Evolutionary conservation across 1,139 yeast genomes (phyloP), one percentile per base, ranked within the genome.

Genomic region (Pneumocystis carinii): DNA sequence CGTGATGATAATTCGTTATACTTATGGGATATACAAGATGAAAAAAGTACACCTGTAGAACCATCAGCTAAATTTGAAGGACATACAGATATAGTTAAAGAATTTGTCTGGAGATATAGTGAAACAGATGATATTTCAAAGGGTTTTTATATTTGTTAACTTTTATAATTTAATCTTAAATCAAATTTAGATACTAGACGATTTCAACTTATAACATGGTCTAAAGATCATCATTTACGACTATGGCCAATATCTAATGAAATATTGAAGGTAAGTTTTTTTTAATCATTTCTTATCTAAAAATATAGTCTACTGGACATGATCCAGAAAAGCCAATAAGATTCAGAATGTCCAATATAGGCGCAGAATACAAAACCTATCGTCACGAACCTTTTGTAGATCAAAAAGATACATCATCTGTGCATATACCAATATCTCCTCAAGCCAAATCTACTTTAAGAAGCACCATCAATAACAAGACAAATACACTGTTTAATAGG

Each of bases 121-220:
- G n/a, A 19, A 24, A 19, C 32, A 6, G 32, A 48, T 24, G 15
- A 24, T 12, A 24, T 48, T 24, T 24, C 8, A 24, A 48, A n/a
- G 24, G 32, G 55, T 48, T 48, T n/a, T 19, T 19, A 24, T 48
- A 48, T 48, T 24, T 48, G 7, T 48, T 24, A 10, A n/a, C 27
- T 48, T 48, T 48, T 66, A 32, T 24, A 15, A 48, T 12, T 24
- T 4, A 48, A 10, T 48, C 27, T 48, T 12, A 57, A 59, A 37
- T 56, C 70, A 7, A 79, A 79, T 19, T 69, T 78, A 10, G 85
- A 83, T 68, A 90, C 90, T 76, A 78, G 90, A 64, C 96, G 89
- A 66, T 90, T 81, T 71, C 97, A 90, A 72, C 74, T 92, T 62
- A 94, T 92, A 0, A 88, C 98, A 0, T 92, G 97, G 97, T 86